Evolutionary conservation across 2,329 filamentous ascomycete genomes (phyloP).

Genomic region (Metarhizium robertsii): DNA sequence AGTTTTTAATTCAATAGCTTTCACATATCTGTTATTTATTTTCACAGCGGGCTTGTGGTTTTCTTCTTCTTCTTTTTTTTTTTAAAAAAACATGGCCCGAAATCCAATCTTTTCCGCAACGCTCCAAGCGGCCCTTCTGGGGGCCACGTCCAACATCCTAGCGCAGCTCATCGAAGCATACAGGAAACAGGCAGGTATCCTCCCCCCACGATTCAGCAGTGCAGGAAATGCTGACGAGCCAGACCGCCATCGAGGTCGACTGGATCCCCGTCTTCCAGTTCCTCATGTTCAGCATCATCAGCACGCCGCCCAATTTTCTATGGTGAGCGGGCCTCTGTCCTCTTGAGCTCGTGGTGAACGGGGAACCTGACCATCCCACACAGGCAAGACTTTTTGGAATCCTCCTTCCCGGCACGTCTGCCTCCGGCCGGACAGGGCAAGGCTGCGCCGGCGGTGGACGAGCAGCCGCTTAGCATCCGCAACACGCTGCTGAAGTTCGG

Average conservation of each 20-base stretch:
- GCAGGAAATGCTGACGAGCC: background rate
- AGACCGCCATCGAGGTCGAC: conserved; percentile 36
- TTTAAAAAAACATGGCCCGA: conserved; percentile 20
- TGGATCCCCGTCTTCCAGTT: conserved; percentile 66
- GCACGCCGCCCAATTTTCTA: conserved; percentile 72
- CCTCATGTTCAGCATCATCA: conserved; percentile 61
- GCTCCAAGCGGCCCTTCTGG: conserved; percentile 56
- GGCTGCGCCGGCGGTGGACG: background rate
- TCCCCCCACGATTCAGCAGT: background rate
- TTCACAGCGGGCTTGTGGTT: too few species aligned
- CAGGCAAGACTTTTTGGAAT: conserved; percentile 69
- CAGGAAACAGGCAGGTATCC: conserved; percentile 42
- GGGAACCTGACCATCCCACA: background rate
- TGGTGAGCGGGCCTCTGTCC: conserved; percentile 42
- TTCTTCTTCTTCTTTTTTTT: too few species aligned
- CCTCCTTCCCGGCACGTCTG: conserved; percentile 57
- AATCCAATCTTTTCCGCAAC: conserved; percentile 48
- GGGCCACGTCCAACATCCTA: conserved; percentile 60
- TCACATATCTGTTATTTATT: too few species aligned
- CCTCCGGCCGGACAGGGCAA: conserved; percentile 1
- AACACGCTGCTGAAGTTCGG: conserved; percentile 60
- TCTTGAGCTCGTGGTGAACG: too few species aligned
- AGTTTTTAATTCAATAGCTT: too few species aligned
- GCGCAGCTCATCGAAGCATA: conserved; percentile 62
- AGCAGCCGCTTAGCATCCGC: conserved; percentile 38